Evolutionary conservation across 2,329 filamentous ascomycete species (phyloP).

Genomic region (Phaeosphaeriaceae sp.): DNA sequence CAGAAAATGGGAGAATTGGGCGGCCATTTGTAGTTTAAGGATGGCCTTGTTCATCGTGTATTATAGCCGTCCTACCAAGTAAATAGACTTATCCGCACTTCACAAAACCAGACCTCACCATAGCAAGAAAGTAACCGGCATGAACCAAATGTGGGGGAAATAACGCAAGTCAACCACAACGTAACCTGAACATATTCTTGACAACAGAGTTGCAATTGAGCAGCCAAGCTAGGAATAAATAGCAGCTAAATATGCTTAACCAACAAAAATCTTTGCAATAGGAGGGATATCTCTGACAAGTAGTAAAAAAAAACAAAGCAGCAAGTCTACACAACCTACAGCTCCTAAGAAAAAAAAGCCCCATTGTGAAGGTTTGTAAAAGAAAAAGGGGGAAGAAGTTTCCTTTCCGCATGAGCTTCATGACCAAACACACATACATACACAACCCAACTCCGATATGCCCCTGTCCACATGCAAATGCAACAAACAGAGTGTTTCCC

Average conservation of each 20-base stretch:
- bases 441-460: no score
- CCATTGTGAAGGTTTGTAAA: not conserved
- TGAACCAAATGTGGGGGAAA: no score
- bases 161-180: no score
- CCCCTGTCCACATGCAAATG: no score
- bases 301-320: not conserved
- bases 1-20: conserved; percentile 7
- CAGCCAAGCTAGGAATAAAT: conserved; percentile 1
- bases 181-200: no score
- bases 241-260: conserved; percentile 14
- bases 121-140: no score
- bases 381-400: not conserved
- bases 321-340: not conserved
- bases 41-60: not conserved
- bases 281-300: conserved; percentile 14
- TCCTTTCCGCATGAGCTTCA: no score
- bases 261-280: not conserved
- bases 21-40: conserved; percentile 19
- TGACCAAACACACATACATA: no score
- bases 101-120: not conserved
- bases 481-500: no score
- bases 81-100: not conserved
- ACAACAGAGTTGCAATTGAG: not conserved
- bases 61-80: not conserved
- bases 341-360: no score